Evolutionary conservation across 2,329 filamentous ascomycete genomes (phyloP).

Genomic region (Xylariales sp.): DNA sequence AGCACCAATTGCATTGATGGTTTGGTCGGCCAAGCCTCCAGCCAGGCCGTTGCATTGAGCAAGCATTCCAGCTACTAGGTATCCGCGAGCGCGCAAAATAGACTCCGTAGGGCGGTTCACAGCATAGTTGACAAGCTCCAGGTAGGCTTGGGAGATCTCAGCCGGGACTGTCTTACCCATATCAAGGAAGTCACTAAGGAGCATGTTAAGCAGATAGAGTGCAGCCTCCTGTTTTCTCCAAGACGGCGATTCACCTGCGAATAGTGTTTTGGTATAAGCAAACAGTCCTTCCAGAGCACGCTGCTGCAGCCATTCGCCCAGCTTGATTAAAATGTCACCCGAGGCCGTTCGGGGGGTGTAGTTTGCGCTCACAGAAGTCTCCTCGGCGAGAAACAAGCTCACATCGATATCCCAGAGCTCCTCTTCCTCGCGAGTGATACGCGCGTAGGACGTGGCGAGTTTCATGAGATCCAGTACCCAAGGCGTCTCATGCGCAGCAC

Average conservation of each 20-base stretch:
- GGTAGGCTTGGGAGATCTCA: conserved; percentile 67
- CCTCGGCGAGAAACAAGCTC: conserved; percentile 91
- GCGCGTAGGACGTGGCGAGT: conserved; percentile 77
- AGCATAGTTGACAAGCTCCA: conserved; percentile 75
- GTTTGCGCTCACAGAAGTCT: conserved; percentile 90
- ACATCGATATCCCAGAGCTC: conserved; percentile 95
- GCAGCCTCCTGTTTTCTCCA: conserved; percentile 73
- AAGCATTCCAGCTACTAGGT: conserved; percentile 77
- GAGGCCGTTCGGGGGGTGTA: conserved; percentile 93
- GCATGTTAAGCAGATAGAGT: conserved; percentile 79
- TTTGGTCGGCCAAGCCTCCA: conserved; percentile 62
- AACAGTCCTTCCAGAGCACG: conserved; percentile 76
- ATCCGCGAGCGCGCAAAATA: conserved; percentile 81
- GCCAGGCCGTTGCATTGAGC: conserved; percentile 65
- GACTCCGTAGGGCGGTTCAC: conserved; percentile 66
- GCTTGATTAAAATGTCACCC: conserved; percentile 86
- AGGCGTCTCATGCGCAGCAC: conserved; percentile 57
- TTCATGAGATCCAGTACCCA: conserved; percentile 90
- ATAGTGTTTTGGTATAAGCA: conserved; percentile 70
- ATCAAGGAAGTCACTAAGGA: conserved; percentile 80
- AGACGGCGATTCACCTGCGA: conserved; percentile 47
- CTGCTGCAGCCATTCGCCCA: conserved; percentile 82
- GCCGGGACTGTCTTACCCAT: conserved; percentile 66
- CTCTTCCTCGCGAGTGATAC: conserved; percentile 89
- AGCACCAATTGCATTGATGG: conserved; percentile 68